Evolutionary conservation across 106 monocot species (phyloP), one percentile per base, ranked within the genome.

Genomic region (Acorus calamus): DNA sequence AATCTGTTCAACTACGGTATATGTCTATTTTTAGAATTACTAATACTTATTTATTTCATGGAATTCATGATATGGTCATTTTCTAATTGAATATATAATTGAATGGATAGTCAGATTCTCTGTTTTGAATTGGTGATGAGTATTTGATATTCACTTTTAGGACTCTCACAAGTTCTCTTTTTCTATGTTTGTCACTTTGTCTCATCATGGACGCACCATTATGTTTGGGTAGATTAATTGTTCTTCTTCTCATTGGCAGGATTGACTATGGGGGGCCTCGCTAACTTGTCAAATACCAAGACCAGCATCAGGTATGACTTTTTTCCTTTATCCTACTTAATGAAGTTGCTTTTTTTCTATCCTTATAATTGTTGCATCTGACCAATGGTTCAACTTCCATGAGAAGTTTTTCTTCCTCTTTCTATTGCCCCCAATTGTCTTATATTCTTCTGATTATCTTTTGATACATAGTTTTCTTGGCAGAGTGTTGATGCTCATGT

Each of bases 321-420:
- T 47, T 44, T 11, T 46, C 71, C 11, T 5, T 58, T 48, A 5
- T 54, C 14, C 68, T 45, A 13, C 47, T 48, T 53, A 44, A 4
- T 13, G 12, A 28, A 46, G 54, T 60, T 9, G 6, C 46, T 62
- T 45, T 62, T 52, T 8, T 68, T 61, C 48, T 72, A 49, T 3
- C 2, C 3, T 49, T 63, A 45, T 2, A 28, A 7, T 4, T 69
- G 44, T 45, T n/a, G 13, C 67, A 9, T 50, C 56, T 77, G 79
- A 70, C 3, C 79, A 87, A 79, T 87, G 94, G 90, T 96, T 96
- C 83, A 98, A 91, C 72, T 98, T 98, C 50, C 96, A 98, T 42
- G 98, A 98, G 52, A 92, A 98, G 52, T 98, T 98, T 58, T 98
- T 98, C 88, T 92, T 98, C 77, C 71, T 98, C 44, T 98, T 92